Conservation (phyloP, 257 asterid species). For the Asclepias syriaca region DNA sequence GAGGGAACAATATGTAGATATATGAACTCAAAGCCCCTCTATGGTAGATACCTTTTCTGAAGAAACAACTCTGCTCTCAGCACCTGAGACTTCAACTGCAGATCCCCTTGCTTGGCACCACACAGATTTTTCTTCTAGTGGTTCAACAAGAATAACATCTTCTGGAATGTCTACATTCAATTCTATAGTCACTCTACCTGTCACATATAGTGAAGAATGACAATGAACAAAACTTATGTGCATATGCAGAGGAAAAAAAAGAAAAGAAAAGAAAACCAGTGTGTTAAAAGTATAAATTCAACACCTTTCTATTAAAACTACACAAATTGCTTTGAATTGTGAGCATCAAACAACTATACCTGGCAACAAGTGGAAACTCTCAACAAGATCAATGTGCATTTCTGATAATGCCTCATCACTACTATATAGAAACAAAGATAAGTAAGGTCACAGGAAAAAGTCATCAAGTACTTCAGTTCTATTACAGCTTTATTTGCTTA, state of each 20-base stretch:
- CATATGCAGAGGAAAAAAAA: not conserved
- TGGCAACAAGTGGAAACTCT: constrained; percentile 60
- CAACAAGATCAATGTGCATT: constrained; percentile 44
- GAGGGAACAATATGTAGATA: not conserved
- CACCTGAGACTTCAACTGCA: constrained; percentile 59
- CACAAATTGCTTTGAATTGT: not conserved
- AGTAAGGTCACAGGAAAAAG: constrained; percentile 17
- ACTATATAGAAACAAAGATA: constrained; percentile 18
- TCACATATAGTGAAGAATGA: constrained; percentile 9
- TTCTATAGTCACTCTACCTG: constrained; percentile 66
- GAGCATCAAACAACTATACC: constrained; percentile 33
- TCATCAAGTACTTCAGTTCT: not conserved
- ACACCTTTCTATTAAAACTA: not conserved
- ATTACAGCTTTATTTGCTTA: constrained; percentile 28
- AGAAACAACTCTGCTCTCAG: constrained; percentile 40
- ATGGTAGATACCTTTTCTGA: constrained; percentile 45
- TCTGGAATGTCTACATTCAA: constrained; percentile 57
- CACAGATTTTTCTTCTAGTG: constrained; percentile 59
- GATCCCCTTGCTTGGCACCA: constrained; percentile 95
- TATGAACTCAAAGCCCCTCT: constrained; percentile 5
- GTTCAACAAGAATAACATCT: constrained; percentile 61
- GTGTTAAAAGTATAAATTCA: too few relatives aligned
- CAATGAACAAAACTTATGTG: not conserved
- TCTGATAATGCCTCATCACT: constrained; percentile 43
- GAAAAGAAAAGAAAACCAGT: too few relatives aligned